Percentiles rank a stretch among this genome's conserved stretches.
These are phyloP conservation scores for Phyllosticta citriasiana DNA, from an alignment of 2,329 filamentous ascomycete species.

Conservation along the genomic window DNA sequence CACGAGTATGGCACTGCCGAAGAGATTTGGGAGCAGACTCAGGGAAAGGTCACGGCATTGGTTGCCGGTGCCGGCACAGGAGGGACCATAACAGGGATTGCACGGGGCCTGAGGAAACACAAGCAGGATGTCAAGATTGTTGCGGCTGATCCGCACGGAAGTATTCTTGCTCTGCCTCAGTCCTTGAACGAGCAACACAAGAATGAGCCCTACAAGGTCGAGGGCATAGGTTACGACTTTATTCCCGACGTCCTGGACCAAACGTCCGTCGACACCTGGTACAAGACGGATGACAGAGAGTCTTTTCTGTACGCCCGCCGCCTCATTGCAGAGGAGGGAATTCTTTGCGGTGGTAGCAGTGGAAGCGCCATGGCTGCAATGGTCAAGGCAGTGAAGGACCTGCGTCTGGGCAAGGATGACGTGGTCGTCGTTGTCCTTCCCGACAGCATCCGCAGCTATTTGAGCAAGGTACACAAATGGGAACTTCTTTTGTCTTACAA, in stretches of 20 bases:
- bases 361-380: conserved; percentile 83
- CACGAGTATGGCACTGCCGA: conserved; percentile 92
- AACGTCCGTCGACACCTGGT: conserved; percentile 79
- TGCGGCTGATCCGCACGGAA: conserved; percentile 85
- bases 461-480: conserved; percentile 59
- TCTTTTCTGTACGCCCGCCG: conserved; percentile 85
- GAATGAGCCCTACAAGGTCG: conserved; percentile 90
- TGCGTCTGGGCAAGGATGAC: conserved; percentile 70
- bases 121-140: conserved; percentile 78
- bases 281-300: conserved; percentile 91
- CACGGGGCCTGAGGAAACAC: conserved; percentile 78
- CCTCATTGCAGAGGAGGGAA: conserved; percentile 85
- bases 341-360: conserved; percentile 87
- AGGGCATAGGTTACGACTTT: conserved; percentile 98
- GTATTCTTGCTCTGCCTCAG: conserved; percentile 76
- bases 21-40: conserved; percentile 90
- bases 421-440: conserved; percentile 84
- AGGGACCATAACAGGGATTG: conserved; percentile 86
- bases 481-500: not conserved
- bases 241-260: conserved; percentile 87
- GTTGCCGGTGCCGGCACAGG: conserved; percentile 92
- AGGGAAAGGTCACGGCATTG: conserved; percentile 69
- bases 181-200: conserved; percentile 66
- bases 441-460: conserved; percentile 93
- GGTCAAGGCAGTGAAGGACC: conserved; percentile 65